Percentiles rank a stretch among this genome's conserved stretches.
Evolutionary conservation across 1,284 basidiomycete genomes (phyloP).

Genomic region (Leucoagaricus sp.): DNA sequence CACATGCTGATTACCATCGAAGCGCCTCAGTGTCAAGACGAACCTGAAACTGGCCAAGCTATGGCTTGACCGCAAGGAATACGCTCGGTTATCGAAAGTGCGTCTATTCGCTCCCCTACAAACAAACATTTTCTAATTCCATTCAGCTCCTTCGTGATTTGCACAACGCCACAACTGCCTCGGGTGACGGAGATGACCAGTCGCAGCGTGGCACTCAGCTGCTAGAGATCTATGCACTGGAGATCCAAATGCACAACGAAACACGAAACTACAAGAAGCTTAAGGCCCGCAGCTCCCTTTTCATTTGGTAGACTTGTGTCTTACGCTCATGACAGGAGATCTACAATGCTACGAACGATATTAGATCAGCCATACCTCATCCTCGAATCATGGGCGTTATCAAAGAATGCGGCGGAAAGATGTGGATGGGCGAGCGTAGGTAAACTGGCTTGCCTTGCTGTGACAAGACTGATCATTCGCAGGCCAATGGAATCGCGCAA

Average conservation of each 20-base stretch:
- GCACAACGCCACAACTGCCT: conserved; percentile 62
- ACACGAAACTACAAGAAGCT: conserved; percentile 94
- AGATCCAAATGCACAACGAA: conserved; percentile 99
- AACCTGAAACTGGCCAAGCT: conserved; percentile 97
- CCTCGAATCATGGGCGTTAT: conserved; percentile 99
- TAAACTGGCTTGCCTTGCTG: conserved; percentile 17
- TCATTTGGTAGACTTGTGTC: conserved; percentile 6
- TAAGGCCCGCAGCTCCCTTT: conserved; percentile 54
- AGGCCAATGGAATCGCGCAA: conserved; percentile 97
- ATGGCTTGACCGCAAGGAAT: conserved; percentile 96
- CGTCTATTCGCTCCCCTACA: conserved; percentile 19
- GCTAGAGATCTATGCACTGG: conserved; percentile 97
- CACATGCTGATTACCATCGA: conserved; percentile 12
- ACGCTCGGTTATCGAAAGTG: conserved; percentile 79
- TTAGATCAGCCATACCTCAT: conserved; percentile 97
- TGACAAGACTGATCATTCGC: conserved; percentile 14
- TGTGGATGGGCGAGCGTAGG: conserved; percentile 99
- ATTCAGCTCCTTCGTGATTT: conserved; percentile 72
- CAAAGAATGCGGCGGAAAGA: conserved; percentile 98
- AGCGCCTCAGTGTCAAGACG: conserved; percentile 94
- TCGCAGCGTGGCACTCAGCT: conserved; percentile 89
- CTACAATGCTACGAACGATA: conserved; percentile 91
- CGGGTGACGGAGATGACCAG: conserved; percentile 77
- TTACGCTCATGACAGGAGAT: conserved; percentile 68
- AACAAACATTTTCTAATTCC: neutral